phyloP scores from a whole-genome alignment of 2,329 filamentous ascomycete genomes.

The Xylaria sp. region DNA sequence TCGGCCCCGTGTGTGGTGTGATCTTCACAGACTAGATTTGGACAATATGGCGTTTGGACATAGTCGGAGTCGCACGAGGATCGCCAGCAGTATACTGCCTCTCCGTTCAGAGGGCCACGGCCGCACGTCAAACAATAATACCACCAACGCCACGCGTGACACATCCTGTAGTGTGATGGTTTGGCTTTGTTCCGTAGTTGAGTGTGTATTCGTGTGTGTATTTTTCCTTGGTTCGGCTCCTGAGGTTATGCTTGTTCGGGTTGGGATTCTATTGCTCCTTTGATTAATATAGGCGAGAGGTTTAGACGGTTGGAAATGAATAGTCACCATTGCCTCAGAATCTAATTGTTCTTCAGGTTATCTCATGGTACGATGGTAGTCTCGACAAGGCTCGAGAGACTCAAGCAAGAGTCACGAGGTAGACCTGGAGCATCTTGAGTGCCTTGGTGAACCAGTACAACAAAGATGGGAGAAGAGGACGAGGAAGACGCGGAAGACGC shows the following conservation, averaged over 20 bases:
- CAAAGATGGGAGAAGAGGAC: background rate
- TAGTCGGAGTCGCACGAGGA: slow-evolving; percentile 42
- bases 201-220: background rate
- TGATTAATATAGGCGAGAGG: background rate
- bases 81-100: slow-evolving; percentile 40
- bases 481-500: background rate
- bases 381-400: slow-evolving; percentile 15
- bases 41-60: slow-evolving; percentile 41
- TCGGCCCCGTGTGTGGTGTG: slow-evolving; percentile 40
- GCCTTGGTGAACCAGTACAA: slow-evolving; percentile 1
- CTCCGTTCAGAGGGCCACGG: slow-evolving; percentile 41
- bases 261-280: slow-evolving; percentile 2
- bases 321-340: slow-evolving; percentile 23
- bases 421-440: slow-evolving; percentile 21
- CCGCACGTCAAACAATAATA: slow-evolving; percentile 44
- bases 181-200: background rate
- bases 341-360: background rate
- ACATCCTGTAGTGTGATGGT: slow-evolving; percentile 32
- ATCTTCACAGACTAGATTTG: slow-evolving; percentile 40
- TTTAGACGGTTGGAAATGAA: background rate
- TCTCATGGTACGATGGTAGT: background rate
- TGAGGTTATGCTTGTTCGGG: background rate
- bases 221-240: slow-evolving; percentile 1
- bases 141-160: slow-evolving; percentile 45
- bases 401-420: slow-evolving; percentile 21